Evolutionary conservation across 1,284 basidiomycete species (phyloP), one percentile per base, ranked within the genome.

Genomic region (Phellopilus nigrolimitatus): DNA sequence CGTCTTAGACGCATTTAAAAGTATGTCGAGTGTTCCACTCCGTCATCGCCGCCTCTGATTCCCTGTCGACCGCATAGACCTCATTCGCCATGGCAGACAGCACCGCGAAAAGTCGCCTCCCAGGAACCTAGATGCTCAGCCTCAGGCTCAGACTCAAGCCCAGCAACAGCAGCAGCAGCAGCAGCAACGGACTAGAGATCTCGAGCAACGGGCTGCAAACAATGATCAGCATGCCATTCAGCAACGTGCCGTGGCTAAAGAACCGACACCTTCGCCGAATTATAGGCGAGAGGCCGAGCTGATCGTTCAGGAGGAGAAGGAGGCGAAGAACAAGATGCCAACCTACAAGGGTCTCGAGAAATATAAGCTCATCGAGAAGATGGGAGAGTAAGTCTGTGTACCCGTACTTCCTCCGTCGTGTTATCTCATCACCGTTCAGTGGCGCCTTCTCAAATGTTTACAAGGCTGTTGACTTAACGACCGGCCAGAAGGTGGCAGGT

Each of bases 361-460:
- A 54, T 95, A 82, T 70, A 78, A 76, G 55, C 76, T 97, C 17
- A 57, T 92, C 15, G 84, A 90, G 58, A 95, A 95, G 78, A 97
- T 95, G 93, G 94, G 93, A 75, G 93, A 97, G 90, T 93, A 58
- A 69, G 90, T 72, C 15, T 71, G 50, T 31, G 37, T 48, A 47
- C 61, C 49, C 47, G 50, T 55, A 53, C 54, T 37, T 51, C 37
- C 50, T 49, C 51, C 58, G 53, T 51, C 56, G 45, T 27, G 43
- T 54, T 57, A 36, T 22, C 54, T 50, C 37, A 53, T 39, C 25
- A 41, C 47, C 56, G 49, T 37, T 55, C 56, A 91, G 90, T 62
- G 97, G 97, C 57, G 97, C 97, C 33, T 99, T 99, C 68, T 98
- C 95, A 9, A 93, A 97, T 64, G 97, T 99, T 2, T 99, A 97